phyloP scores from a whole-genome alignment of 2,329 filamentous ascomycete genomes.

The Fonsecaea multimorphosa region DNA sequence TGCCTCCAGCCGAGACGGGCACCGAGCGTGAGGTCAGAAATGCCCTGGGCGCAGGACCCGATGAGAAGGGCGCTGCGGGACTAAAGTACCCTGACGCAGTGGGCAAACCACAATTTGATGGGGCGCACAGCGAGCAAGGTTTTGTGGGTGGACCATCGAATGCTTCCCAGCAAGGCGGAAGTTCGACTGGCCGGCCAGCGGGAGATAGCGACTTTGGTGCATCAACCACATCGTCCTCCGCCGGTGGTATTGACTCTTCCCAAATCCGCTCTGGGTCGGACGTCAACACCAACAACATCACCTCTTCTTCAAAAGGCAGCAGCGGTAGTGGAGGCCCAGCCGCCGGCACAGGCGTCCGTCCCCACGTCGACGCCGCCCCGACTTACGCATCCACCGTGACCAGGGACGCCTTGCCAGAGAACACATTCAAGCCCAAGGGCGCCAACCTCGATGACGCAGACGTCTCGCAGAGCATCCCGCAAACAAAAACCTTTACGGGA shows the following conservation, averaged over 20 bases:
- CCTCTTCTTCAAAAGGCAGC: conserved; percentile 4
- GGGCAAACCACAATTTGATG: conserved; percentile 49
- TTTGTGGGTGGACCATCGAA: conserved; percentile 40
- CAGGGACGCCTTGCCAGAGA: conserved; percentile 36
- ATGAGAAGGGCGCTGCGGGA: conserved; percentile 43
- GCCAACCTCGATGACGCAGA: conserved; percentile 56
- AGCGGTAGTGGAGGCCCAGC: not conserved
- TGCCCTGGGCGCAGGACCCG: conserved; percentile 51
- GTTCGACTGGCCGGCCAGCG: conserved; percentile 10
- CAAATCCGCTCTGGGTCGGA: conserved; percentile 36
- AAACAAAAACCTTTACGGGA: conserved; percentile 58
- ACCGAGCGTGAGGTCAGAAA: conserved; percentile 53
- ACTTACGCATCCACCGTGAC: conserved; percentile 37
- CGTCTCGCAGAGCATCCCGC: conserved; percentile 40
- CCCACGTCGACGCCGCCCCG: conserved; percentile 37
- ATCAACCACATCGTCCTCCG: conserved; percentile 26
- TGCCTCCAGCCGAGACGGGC: conserved; percentile 57
- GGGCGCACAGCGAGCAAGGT: conserved; percentile 45
- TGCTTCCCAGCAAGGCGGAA: conserved; percentile 29
- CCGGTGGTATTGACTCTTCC: conserved; percentile 26
- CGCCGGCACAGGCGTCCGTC: conserved; percentile 13
- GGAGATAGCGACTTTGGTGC: conserved; percentile 30
- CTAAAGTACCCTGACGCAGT: conserved; percentile 48
- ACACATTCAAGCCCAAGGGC: conserved; percentile 57
- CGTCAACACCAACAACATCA: not conserved